Evolutionary conservation across 2,329 filamentous ascomycete species (phyloP).

Genomic region (Colletotrichum graminicola): DNA sequence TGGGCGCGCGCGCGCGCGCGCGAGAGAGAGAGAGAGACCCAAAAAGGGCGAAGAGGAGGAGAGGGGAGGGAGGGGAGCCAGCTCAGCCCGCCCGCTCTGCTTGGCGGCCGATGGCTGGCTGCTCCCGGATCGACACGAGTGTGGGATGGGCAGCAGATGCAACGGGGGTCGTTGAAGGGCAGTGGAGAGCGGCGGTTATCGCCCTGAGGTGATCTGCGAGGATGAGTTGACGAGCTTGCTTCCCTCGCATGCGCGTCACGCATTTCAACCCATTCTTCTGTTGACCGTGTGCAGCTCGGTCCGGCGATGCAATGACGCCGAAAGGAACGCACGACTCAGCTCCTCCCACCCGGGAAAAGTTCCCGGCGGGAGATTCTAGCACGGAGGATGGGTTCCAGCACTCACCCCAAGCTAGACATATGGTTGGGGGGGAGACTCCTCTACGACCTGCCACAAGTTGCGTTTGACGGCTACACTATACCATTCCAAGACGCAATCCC

Average conservation of each 20-base stretch:
- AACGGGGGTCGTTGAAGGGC: conserved; percentile 28
- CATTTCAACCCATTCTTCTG: not conserved
- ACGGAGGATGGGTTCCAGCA: not conserved
- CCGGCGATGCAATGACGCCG: not conserved
- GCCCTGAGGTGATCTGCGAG: not conserved
- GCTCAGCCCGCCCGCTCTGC: conserved; percentile 2
- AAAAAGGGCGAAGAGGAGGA: not conserved
- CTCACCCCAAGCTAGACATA: not conserved
- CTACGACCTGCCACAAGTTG: conserved; percentile 18
- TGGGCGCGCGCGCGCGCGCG: not conserved
- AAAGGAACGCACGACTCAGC: conserved; percentile 1
- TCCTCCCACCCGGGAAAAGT: conserved; percentile 6
- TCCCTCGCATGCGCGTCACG: not conserved
- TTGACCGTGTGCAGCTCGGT: not conserved
- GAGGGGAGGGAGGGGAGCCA: too few species aligned
- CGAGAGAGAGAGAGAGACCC: not conserved
- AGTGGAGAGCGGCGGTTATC: conserved; percentile 15
- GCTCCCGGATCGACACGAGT: conserved; percentile 37
- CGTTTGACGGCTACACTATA: not conserved
- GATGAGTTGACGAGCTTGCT: not conserved
- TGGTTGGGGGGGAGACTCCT: not conserved
- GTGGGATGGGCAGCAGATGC: conserved; percentile 25
- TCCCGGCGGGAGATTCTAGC: not conserved
- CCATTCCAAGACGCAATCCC: conserved; percentile 11
- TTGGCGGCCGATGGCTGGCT: conserved; percentile 30